Conservation (phyloP, 2,329 filamentous ascomycete genomes). For the Fusarium oligoseptatum region DNA sequence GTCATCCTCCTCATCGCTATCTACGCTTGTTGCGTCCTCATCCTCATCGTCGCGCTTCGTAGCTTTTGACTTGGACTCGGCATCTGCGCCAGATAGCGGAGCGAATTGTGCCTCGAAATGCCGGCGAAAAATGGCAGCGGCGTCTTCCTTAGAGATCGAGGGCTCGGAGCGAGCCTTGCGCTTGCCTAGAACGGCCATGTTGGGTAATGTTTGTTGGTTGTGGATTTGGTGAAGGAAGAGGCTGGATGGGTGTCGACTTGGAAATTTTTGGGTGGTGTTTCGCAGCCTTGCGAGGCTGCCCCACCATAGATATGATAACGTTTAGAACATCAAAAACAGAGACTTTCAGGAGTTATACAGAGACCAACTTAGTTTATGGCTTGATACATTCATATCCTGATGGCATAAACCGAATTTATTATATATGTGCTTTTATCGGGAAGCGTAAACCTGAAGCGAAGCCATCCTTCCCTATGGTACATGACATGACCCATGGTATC, state of each 20-base stretch:
- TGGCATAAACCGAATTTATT: not conserved
- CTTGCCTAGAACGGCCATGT: slow-evolving; percentile 64
- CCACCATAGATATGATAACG: slow-evolving; percentile 27
- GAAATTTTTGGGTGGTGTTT: slow-evolving; percentile 37
- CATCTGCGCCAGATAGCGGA: slow-evolving; percentile 66
- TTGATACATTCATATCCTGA: not conserved
- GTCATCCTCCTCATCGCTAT: slow-evolving; percentile 53
- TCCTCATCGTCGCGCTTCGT: slow-evolving; percentile 45
- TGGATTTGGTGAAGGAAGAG: slow-evolving; percentile 9
- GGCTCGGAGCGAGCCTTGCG: slow-evolving; percentile 57
- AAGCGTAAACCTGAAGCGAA: not conserved
- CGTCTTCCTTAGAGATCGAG: slow-evolving; percentile 60
- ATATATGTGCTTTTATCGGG: not conserved
- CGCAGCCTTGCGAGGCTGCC: slow-evolving; percentile 48
- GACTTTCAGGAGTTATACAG: not conserved
- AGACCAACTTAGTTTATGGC: not conserved
- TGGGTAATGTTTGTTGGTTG: not conserved
- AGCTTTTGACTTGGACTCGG: slow-evolving; percentile 43
- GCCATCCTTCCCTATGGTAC: not conserved
- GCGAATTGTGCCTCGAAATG: slow-evolving; percentile 92
- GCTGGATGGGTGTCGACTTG: slow-evolving; percentile 11
- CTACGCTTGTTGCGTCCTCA: slow-evolving; percentile 48
- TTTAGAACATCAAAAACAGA: not conserved
- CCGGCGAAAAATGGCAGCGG: slow-evolving; percentile 81
- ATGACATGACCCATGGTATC: slow-evolving; percentile 44